A percentile compares a stretch with the other conserved stretches of the same genome.
Evolutionary conservation across 2,329 filamentous ascomycete species (phyloP).

Genomic region (Pseudogymnoascus sp.): DNA sequence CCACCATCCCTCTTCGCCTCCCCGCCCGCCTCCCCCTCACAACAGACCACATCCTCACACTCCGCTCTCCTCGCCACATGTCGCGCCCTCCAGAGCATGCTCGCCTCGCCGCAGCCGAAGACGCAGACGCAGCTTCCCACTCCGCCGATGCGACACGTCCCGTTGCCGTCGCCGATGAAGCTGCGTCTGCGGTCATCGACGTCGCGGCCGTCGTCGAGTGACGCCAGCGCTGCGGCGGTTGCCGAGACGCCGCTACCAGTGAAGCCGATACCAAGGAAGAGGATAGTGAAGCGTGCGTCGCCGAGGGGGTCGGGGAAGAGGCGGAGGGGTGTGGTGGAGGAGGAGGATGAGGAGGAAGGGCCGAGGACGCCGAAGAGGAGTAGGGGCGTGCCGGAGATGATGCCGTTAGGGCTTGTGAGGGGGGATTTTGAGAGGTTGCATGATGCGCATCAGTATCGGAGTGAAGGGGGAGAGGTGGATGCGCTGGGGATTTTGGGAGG

Average conservation of each 20-base stretch:
- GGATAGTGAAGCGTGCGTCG: slow-evolving; percentile 43
- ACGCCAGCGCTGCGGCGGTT: slow-evolving; percentile 19
- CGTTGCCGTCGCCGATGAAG: slow-evolving; percentile 33
- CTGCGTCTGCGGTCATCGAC: slow-evolving; percentile 44
- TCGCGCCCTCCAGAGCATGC: slow-evolving; percentile 51
- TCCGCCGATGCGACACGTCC: slow-evolving; percentile 38
- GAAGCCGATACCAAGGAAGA: slow-evolving; percentile 23
- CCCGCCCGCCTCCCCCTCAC: slow-evolving; percentile 42
- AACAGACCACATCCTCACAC: slow-evolving; percentile 39
- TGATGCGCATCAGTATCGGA: slow-evolving; percentile 18
- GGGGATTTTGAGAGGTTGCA: slow-evolving; percentile 48
- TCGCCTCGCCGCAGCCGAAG: slow-evolving; percentile 34
- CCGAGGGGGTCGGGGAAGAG: slow-evolving; percentile 44
- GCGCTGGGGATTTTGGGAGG: slow-evolving; percentile 26
- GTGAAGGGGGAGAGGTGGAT: not conserved
- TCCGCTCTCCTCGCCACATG: slow-evolving; percentile 49
- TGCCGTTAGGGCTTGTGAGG: slow-evolving; percentile 51
- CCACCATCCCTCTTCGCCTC: slow-evolving; percentile 42
- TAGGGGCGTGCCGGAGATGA: slow-evolving; percentile 50
- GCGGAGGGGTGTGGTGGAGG: slow-evolving; percentile 32
- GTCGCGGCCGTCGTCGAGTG: slow-evolving; percentile 19
- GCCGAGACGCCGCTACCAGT: slow-evolving; percentile 12
- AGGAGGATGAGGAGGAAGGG: slow-evolving; percentile 11
- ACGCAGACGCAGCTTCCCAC: slow-evolving; percentile 39
- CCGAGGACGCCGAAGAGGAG: slow-evolving; percentile 49